Percentiles rank a stretch among this genome's conserved stretches.
Conservation (phyloP, 78 protist species). For the Dictyostelium purpureum region DNA sequence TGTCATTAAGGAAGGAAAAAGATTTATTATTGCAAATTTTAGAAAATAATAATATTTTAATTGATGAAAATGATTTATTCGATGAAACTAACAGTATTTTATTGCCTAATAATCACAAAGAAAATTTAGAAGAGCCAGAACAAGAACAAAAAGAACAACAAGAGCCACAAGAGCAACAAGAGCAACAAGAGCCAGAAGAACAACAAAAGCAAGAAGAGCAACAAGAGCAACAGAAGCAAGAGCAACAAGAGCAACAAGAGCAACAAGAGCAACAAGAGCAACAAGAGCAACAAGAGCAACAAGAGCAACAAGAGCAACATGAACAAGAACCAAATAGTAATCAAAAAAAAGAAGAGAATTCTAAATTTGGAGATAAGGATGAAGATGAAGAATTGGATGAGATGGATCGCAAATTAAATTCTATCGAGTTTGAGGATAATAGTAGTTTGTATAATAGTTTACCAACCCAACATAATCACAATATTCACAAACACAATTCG, state of each 20-base stretch:
- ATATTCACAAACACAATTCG: not conserved
- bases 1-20: slow-evolving; percentile 41
- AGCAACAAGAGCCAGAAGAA: too few relatives aligned
- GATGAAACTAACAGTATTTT: too few relatives aligned
- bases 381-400: slow-evolving; percentile 15
- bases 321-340: not conserved
- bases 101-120: too few relatives aligned
- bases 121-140: too few relatives aligned
- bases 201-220: too few relatives aligned
- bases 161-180: too few relatives aligned
- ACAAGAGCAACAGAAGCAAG: too few relatives aligned
- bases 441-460: not conserved
- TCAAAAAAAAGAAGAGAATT: not conserved
- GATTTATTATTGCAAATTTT: slow-evolving; percentile 22
- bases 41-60: slow-evolving; percentile 23
- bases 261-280: too few relatives aligned
- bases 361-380: too few relatives aligned
- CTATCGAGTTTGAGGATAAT: not conserved
- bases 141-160: too few relatives aligned
- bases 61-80: not conserved
- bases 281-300: not conserved
- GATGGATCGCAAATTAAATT: not conserved
- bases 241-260: too few relatives aligned
- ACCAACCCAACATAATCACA: not conserved
- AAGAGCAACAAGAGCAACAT: not conserved